These are phyloP conservation scores for Chlorella sp. DNA, from an alignment of 139 green algal species.

Conservation along the genomic window DNA sequence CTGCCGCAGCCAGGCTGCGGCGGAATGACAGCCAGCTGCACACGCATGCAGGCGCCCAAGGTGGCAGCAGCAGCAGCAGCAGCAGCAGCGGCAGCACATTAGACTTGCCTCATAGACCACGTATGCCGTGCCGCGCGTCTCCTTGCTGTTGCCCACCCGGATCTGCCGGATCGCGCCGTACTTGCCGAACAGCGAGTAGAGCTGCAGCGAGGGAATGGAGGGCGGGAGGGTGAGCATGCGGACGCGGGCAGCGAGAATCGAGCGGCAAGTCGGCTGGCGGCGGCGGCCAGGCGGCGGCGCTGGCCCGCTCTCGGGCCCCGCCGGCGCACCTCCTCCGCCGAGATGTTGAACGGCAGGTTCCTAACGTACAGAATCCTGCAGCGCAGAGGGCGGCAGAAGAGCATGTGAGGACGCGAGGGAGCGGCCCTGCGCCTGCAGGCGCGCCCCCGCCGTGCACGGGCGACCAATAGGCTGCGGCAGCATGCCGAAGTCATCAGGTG, in stretches of 20 bases:
- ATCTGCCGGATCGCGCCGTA: conserved; percentile 97
- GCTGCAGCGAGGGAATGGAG: conserved; percentile 39
- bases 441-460: background rate
- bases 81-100: no score
- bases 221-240: background rate
- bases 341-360: conserved; percentile 99
- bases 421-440: no score
- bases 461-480: background rate
- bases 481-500: background rate
- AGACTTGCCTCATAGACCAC: conserved; percentile 89
- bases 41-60: no score
- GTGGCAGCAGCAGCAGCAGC: no score
- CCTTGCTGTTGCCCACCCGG: conserved; percentile 85
- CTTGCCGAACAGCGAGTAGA: conserved; percentile 98
- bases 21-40: no score
- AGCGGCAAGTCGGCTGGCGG: background rate
- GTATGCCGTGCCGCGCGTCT: conserved; percentile 96
- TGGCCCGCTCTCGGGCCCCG: background rate
- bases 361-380: conserved; percentile 84
- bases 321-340: conserved; percentile 79
- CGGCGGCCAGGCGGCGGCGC: background rate
- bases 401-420: no score
- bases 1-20: no score
- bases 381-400: background rate
- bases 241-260: no score